phyloP scores from a whole-genome alignment of 345 rosid species.

The Noccaea bulbosa region DNA sequence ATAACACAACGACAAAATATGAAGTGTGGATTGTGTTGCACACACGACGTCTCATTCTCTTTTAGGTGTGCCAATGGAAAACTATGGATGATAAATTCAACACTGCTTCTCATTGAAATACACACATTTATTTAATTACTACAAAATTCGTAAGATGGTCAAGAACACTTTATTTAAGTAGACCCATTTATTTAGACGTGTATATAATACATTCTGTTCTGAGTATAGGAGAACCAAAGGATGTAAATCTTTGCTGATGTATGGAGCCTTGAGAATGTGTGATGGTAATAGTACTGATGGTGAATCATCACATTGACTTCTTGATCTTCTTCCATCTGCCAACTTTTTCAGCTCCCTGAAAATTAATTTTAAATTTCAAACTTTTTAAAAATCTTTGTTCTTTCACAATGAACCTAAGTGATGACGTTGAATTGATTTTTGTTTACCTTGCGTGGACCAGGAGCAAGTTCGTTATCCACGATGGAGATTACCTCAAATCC shows the following conservation, averaged over 20 bases:
- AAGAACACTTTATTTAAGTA: background rate
- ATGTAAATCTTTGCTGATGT: background rate
- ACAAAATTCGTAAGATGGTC: slow-evolving; percentile 5
- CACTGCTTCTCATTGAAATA: background rate
- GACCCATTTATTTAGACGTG: slow-evolving; percentile 3
- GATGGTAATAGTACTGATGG: background rate
- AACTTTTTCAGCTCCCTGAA: slow-evolving; percentile 76
- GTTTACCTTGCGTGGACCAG: slow-evolving; percentile 62
- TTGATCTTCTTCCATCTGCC: slow-evolving; percentile 71
- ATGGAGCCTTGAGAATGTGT: background rate
- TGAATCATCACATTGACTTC: slow-evolving; percentile 17
- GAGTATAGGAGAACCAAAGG: too few species aligned
- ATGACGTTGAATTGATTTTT: slow-evolving; percentile 5
- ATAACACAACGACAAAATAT: too few species aligned
- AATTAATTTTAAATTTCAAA: background rate
- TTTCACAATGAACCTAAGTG: slow-evolving; percentile 13
- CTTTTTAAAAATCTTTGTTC: background rate
- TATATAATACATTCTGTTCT: slow-evolving; percentile 14
- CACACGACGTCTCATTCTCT: slow-evolving; percentile 8
- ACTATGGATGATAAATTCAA: slow-evolving; percentile 17
- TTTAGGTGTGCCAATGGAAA: slow-evolving; percentile 13
- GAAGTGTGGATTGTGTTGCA: background rate
- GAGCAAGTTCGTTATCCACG: slow-evolving; percentile 36
- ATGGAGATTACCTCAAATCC: slow-evolving; percentile 34
- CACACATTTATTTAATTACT: background rate